These are phyloP conservation scores for Huiozyma naganishii DNA, from an alignment of 805 yeast genomes.

Conservation along the genomic window DNA sequence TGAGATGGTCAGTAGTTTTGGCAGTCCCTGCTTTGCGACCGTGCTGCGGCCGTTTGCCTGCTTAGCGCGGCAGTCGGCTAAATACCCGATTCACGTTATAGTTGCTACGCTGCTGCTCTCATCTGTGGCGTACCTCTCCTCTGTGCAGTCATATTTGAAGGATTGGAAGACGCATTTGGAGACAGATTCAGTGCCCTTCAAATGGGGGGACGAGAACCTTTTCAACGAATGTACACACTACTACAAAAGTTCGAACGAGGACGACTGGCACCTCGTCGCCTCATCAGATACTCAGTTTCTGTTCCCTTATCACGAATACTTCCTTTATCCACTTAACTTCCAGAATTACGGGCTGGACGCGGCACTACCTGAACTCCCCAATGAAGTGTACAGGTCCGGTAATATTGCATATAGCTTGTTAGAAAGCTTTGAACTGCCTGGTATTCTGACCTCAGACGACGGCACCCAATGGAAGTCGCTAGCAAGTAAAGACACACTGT, in stretches of 20 bases:
- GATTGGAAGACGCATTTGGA: conserved; percentile 28
- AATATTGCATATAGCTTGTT: conserved; percentile 17
- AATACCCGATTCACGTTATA: conserved; percentile 78
- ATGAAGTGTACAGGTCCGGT: conserved; percentile 17
- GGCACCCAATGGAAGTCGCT: conserved; percentile 49
- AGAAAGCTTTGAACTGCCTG: conserved; percentile 12
- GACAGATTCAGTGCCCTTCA: conserved; percentile 8
- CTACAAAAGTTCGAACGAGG: conserved; percentile 11
- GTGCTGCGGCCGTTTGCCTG: conserved; percentile 32
- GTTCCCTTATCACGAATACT: conserved; percentile 17
- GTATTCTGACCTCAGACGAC: conserved; percentile 21
- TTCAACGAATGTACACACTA: conserved; percentile 23
- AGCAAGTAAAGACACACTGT: conserved; percentile 1
- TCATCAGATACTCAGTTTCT: conserved; percentile 6
- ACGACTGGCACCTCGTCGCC: conserved; percentile 6
- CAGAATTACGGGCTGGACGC: conserved; percentile 1
- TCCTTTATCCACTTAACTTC: conserved; percentile 21
- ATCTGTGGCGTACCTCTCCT: conserved; percentile 66
- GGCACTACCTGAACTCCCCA: conserved; percentile 15
- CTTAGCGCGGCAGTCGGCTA: conserved; percentile 47
- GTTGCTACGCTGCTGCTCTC: conserved; percentile 63
- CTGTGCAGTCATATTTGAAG: conserved; percentile 52
- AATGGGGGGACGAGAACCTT: conserved; percentile 11
- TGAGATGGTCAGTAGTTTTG: not conserved
- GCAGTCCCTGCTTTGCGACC: too few relatives aligned